Evolutionary conservation across 305 asterid species (phyloP), one percentile per base, ranked within the genome.

Genomic region (Fraxinus greggii): DNA sequence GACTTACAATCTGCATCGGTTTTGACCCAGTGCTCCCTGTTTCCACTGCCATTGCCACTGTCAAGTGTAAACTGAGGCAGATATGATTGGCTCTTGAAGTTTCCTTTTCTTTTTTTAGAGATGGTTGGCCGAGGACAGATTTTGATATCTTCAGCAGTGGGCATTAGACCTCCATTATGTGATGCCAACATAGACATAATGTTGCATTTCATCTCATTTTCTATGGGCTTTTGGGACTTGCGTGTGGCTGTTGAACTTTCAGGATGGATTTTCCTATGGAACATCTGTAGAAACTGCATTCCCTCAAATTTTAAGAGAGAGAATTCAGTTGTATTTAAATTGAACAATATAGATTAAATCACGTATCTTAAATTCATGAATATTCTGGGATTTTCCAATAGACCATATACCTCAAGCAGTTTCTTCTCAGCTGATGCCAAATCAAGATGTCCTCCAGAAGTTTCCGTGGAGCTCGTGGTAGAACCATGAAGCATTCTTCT

Each of bases 1-100:
- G 72, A 93, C 99, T 91, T 92, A 95, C 99, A 95, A 86, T 95
- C 94, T 84, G 94, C 91, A 81, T 95, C 99, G 29, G 95, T 91
- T 85, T 93, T 95, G 88, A 92, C 91, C 98, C 99, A 95, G 78
- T 88, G 88, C 86, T 92, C 98, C 74, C 36, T 21, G 8, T 88
- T 90, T 80, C 86, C 97, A 70, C 84, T 48, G 15, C 86, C 88
- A 26, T 78, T 83, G n/a, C 72, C 78, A 75, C 69, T 81, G 77
- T 84, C 73, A 13, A 88, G 82, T 7, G 72, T 61, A 80, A 81
- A 83, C 75, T 87, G 36, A 67, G 33, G 36, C 67, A 80, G 32
- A 78, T 82, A 83, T 21, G 91, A 72, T 61, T 81, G 92, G 35
- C 80, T 61, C 12, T 61, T 61, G 72, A 61, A 61, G 32, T 15